phyloP scores from a whole-genome alignment of 148 eudicot genomes.

The Nepenthes gracilis region DNA sequence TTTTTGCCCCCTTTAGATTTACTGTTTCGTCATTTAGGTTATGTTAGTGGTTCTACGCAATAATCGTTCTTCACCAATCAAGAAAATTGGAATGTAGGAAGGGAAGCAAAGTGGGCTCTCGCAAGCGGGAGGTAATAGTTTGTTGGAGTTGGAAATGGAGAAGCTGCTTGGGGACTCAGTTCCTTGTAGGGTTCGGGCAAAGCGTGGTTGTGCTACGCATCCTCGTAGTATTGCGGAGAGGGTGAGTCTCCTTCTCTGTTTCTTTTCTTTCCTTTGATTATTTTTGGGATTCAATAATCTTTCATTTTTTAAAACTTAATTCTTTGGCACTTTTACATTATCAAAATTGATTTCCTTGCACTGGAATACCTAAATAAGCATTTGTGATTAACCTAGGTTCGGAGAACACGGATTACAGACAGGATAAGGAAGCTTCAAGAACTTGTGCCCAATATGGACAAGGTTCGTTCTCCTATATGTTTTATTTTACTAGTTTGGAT shows the following conservation, averaged over 20 bases:
- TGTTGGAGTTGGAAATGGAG: conserved; percentile 80
- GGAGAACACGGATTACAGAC: conserved; percentile 88
- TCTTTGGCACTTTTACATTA: background rate
- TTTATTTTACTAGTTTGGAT: background rate
- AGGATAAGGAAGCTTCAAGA: conserved; percentile 93
- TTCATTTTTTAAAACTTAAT: background rate
- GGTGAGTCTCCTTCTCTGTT: conserved; percentile 22
- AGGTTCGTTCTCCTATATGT: conserved; percentile 26
- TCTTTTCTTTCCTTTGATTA: background rate
- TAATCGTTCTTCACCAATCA: no score
- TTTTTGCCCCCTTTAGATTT: no score
- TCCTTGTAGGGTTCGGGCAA: conserved; percentile 81
- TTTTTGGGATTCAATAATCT: background rate
- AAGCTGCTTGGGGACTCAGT: conserved; percentile 84
- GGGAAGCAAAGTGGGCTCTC: conserved; percentile 35
- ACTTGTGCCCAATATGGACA: conserved; percentile 95
- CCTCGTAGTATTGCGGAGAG: conserved; percentile 99
- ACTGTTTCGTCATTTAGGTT: no score
- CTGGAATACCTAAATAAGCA: background rate
- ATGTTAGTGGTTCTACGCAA: no score
- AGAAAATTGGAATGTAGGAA: conserved; percentile 25
- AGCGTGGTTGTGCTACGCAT: conserved; percentile 98
- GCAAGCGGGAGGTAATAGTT: conserved; percentile 31
- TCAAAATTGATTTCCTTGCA: background rate
- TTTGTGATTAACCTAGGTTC: conserved; percentile 34